These are phyloP conservation scores for Pyronema domesticum DNA, from an alignment of 495 filamentous ascomycete genomes.

Conservation along the genomic window DNA sequence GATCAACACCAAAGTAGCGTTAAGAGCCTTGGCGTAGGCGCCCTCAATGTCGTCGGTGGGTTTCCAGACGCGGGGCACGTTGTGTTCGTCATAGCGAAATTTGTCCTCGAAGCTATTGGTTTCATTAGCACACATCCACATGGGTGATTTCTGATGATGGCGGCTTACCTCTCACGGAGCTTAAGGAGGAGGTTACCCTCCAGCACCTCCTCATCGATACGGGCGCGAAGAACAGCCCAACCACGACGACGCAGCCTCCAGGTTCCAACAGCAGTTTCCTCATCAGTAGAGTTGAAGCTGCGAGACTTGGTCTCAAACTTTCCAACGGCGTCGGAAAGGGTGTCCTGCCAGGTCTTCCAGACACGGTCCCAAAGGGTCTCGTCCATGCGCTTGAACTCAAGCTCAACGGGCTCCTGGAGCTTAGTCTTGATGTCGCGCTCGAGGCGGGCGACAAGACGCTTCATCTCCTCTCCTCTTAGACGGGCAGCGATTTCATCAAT, in stretches of 20 bases:
- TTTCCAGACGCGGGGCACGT: slow-evolving; percentile 91
- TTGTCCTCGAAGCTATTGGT: slow-evolving; percentile 69
- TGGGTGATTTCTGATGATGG: background rate
- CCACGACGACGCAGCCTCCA: slow-evolving; percentile 86
- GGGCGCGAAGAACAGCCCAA: slow-evolving; percentile 75
- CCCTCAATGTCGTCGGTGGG: slow-evolving; percentile 95
- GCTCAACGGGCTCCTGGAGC: slow-evolving; percentile 66
- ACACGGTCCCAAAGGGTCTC: slow-evolving; percentile 74
- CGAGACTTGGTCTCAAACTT: slow-evolving; percentile 73
- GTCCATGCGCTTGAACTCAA: slow-evolving; percentile 79
- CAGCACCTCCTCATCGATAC: slow-evolving; percentile 94
- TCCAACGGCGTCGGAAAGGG: slow-evolving; percentile 69
- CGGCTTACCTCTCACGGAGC: slow-evolving; percentile 58
- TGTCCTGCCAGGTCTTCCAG: slow-evolving; percentile 68
- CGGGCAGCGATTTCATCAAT: slow-evolving; percentile 67
- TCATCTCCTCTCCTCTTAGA: slow-evolving; percentile 85
- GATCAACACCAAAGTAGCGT: slow-evolving; percentile 76
- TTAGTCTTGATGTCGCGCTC: slow-evolving; percentile 85
- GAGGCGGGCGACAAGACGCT: slow-evolving; percentile 69
- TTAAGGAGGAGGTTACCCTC: slow-evolving; percentile 93
- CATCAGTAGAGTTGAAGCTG: slow-evolving; percentile 79
- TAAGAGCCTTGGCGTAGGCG: slow-evolving; percentile 72
- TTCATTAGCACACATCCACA: slow-evolving; percentile 5
- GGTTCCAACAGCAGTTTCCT: slow-evolving; percentile 81
- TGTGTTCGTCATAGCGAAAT: slow-evolving; percentile 90